Evolutionary conservation across 495 filamentous ascomycete species (phyloP), one percentile per base, ranked within the genome.

Genomic region (Neurospora tetraspora): DNA sequence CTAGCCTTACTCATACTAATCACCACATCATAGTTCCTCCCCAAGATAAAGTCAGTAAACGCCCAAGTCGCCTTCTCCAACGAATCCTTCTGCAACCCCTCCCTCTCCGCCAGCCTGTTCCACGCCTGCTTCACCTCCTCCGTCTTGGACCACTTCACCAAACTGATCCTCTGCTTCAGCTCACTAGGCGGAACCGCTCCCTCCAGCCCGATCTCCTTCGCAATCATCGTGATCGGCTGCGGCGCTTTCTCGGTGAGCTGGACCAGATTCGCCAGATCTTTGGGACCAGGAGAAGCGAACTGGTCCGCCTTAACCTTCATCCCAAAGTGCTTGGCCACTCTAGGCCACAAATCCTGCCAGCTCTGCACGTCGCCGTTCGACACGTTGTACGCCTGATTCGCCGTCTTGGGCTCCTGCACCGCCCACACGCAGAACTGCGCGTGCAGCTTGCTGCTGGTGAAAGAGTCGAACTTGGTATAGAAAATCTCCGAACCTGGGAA

Each of bases 1-100:
- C 87, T 82, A 14, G 88, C 88, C 77, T 89, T 90, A 71, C 84
- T 87, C 86, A 90, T 88, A 71, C 80, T 86, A 37, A 82, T 74
- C 27, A 89, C 81, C 45, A 86, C 20, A 75, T 83, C 80, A 68
- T 81, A 89, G 53, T 84, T 81, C 69, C 87, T 76, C 3, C 86
- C 87, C 36, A 90, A 76, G 7, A 85, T 78, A 70, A 87, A 87
- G 2, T 79, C 83, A 68, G 85, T 31, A 73, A 89, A 89, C 1
- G 72, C 79, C 87, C 88, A 89, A 1, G 87, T 88, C n/a, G 85
- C 89, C 75, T 86, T 85, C 72, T 85, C 84, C 73, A 88, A 84
- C 1, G 80, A 83, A 36, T 83, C 79, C 69, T 84, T 80, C 45
- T 87, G 82, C 59, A 89, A 74, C 2, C 82, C 80, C 36, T 89